Evolutionary conservation across 306 rosid species (phyloP).

Genomic region (Alnus glutinosa): DNA sequence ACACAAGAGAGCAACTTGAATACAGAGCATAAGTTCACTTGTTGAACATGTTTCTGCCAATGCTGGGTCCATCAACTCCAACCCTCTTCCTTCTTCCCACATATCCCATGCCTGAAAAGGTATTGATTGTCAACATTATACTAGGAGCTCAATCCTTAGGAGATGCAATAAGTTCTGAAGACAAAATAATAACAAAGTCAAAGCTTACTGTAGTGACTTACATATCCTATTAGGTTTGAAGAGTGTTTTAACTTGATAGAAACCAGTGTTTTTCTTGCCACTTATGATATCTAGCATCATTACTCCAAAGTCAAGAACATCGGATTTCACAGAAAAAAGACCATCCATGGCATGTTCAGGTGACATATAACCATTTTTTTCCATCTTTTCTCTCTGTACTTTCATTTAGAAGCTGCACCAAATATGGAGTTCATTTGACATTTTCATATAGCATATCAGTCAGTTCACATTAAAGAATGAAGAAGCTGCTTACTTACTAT

Average conservation of each 20-base stretch:
- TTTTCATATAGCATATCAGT: not conserved
- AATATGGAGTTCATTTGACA: not conserved
- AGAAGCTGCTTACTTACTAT: constrained; percentile 10
- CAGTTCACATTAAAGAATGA: not conserved
- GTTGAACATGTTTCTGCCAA: not conserved
- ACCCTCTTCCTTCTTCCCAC: constrained; percentile 8
- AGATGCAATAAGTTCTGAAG: not conserved
- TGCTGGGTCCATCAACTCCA: constrained; percentile 24
- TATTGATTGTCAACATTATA: not conserved
- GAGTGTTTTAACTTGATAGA: not conserved
- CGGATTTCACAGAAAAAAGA: constrained; percentile 23
- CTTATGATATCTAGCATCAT: constrained; percentile 20
- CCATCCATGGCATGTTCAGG: constrained; percentile 25
- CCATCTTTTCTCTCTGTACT: not conserved
- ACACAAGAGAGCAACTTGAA: constrained; percentile 19
- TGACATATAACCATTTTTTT: constrained; percentile 21
- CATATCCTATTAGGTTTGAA: constrained; percentile 22
- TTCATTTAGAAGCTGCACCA: not conserved
- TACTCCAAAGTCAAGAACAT: constrained; percentile 24
- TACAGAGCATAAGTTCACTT: not conserved
- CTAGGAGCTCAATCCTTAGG: not conserved
- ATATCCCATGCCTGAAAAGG: not conserved
- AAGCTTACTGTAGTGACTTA: not conserved
- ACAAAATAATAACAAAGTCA: not conserved
- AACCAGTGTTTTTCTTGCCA: constrained; percentile 6